These are phyloP conservation scores for Lachnellula hyalina DNA, from an alignment of 2,329 filamentous ascomycete genomes.

Conservation along the genomic window DNA sequence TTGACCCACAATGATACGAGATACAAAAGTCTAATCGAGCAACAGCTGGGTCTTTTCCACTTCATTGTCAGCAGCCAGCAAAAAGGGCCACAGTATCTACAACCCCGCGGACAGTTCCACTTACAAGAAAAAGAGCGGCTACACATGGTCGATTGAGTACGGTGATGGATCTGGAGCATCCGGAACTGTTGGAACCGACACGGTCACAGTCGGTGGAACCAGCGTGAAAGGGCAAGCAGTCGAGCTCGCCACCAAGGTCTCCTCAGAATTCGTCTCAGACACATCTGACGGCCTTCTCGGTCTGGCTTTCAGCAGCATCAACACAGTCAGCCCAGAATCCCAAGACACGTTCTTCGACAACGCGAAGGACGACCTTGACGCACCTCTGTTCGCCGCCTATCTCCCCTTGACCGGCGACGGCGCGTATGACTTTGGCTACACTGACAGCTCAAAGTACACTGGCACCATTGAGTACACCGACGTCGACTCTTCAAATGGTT, in stretches of 20 bases:
- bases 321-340: constrained; percentile 26
- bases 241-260: constrained; percentile 29
- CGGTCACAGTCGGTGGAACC: constrained; percentile 30
- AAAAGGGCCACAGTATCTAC: constrained; percentile 20
- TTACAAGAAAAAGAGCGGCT: constrained; percentile 22
- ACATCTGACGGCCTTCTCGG: constrained; percentile 55
- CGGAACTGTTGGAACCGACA: constrained; percentile 30
- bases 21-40: neutral
- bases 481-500: constrained; percentile 43
- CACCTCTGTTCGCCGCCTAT: constrained; percentile 50
- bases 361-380: constrained; percentile 20
- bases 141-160: constrained; percentile 29
- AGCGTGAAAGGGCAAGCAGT: constrained; percentile 29
- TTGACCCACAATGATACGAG: neutral
- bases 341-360: constrained; percentile 32
- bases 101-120: constrained; percentile 23
- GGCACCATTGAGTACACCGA: constrained; percentile 45
- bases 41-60: constrained; percentile 30
- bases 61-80: constrained; percentile 12
- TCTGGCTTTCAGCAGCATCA: constrained; percentile 39
- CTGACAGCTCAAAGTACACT: constrained; percentile 46
- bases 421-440: constrained; percentile 51
- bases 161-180: constrained; percentile 34
- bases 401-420: constrained; percentile 43
- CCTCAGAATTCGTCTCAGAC: constrained; percentile 29